A percentile compares a stretch with the other conserved stretches of the same genome.
phyloP scores from a whole-genome alignment of 1,139 yeast genomes.

The Suhomyces maxii region DNA sequence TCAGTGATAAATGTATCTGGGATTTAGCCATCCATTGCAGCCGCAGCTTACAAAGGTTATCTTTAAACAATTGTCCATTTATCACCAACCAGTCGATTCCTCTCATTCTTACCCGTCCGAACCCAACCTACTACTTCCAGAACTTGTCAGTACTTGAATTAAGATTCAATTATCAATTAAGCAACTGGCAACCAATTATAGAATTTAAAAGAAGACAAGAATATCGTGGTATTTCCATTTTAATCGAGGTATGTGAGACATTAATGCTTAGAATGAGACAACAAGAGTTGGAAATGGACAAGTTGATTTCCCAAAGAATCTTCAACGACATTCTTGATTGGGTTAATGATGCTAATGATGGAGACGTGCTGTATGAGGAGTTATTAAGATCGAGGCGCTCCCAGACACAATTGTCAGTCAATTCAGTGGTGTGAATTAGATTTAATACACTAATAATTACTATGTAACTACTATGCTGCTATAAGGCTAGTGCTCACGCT shows the following conservation, averaged over 20 bases:
- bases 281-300: conserved; percentile 63
- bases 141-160: conserved; percentile 75
- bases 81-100: conserved; percentile 72
- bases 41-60: conserved; percentile 58
- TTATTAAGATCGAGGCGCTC: conserved; percentile 7
- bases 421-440: too few species aligned
- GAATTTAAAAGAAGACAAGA: conserved; percentile 66
- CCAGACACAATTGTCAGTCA: not conserved
- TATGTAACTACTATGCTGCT: too few species aligned
- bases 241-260: conserved; percentile 76
- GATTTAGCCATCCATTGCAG: conserved; percentile 69
- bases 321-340: conserved; percentile 58
- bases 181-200: conserved; percentile 64
- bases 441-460: too few species aligned
- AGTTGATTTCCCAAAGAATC: conserved; percentile 51
- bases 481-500: too few species aligned
- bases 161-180: conserved; percentile 58
- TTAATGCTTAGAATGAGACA: conserved; percentile 59
- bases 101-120: conserved; percentile 39
- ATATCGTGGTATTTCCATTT: conserved; percentile 49
- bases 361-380: conserved; percentile 26
- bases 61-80: conserved; percentile 71
- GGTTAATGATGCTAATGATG: conserved; percentile 53
- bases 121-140: conserved; percentile 50
- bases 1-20: conserved; percentile 79